Evolutionary conservation across 768 basidiomycete species (phyloP).

Genomic region (Kwoniella sp.): DNA sequence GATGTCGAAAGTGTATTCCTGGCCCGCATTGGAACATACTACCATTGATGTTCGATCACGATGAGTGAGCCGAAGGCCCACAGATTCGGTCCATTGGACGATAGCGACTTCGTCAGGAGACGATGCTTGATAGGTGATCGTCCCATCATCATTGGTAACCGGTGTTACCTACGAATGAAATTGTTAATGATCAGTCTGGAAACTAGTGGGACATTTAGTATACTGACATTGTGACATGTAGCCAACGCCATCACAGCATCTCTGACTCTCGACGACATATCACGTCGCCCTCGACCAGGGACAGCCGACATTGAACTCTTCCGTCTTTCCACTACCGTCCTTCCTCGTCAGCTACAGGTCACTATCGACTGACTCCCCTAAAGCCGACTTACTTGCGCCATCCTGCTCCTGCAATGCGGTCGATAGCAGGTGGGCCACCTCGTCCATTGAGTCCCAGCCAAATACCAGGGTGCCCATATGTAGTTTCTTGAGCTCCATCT

Average conservation of each 20-base stretch:
- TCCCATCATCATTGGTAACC: constrained; percentile 89
- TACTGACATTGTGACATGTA: constrained; percentile 87
- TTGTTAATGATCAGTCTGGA: neutral
- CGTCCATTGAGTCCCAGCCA: constrained; percentile 97
- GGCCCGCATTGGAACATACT: constrained; percentile 71
- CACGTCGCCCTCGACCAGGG: constrained; percentile 78
- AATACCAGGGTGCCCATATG: constrained; percentile 99
- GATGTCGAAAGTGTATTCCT: constrained; percentile 73
- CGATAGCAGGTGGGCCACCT: constrained; percentile 88
- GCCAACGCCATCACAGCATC: constrained; percentile 93
- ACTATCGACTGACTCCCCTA: no score
- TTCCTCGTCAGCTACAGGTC: neutral
- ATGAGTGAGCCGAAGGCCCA: constrained; percentile 83
- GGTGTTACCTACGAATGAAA: constrained; percentile 76
- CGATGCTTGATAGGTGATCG: constrained; percentile 94
- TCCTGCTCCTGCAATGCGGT: constrained; percentile 70
- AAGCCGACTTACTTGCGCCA: constrained; percentile 8
- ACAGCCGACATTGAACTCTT: constrained; percentile 72
- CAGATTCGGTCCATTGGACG: constrained; percentile 93
- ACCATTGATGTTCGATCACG: constrained; percentile 91
- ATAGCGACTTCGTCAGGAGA: constrained; percentile 99
- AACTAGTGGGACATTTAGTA: neutral
- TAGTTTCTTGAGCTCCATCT: constrained; percentile 99
- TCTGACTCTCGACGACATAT: constrained; percentile 89
- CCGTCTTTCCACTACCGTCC: constrained; percentile 22